Percentiles rank a stretch among this genome's conserved stretches.
Evolutionary conservation across 2,329 filamentous ascomycete genomes (phyloP).

Genomic region (Apiospora phragmitis): DNA sequence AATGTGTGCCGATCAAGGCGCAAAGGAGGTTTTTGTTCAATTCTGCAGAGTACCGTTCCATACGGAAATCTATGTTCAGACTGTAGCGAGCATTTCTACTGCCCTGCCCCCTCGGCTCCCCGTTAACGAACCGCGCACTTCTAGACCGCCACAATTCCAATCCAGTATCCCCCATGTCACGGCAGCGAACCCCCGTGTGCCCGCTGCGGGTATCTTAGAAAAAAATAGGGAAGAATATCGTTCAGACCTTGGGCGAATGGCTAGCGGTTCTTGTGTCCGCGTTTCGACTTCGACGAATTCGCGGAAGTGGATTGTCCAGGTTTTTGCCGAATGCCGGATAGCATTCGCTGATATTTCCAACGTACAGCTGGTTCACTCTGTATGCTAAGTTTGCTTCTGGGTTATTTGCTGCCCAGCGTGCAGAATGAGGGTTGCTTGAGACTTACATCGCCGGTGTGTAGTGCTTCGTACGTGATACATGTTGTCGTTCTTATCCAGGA

Average conservation of each 20-base stretch:
- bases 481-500: constrained; percentile 21
- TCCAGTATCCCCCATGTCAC: background rate
- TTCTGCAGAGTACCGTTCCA: background rate
- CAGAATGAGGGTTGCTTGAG: background rate
- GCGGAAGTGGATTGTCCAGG: background rate
- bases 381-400: background rate
- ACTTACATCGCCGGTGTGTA: background rate
- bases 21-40: background rate
- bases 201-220: background rate
- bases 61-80: background rate
- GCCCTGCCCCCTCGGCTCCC: background rate
- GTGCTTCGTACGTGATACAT: background rate
- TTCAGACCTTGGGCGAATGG: background rate
- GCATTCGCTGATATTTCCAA: background rate
- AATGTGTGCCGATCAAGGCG: too few species aligned
- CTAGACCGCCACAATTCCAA: background rate
- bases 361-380: background rate
- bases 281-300: background rate
- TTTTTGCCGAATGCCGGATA: background rate
- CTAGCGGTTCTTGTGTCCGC: background rate
- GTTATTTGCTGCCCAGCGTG: background rate
- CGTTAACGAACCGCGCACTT: background rate
- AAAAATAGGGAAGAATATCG: background rate
- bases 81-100: background rate
- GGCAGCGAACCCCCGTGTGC: background rate